Percentiles rank a stretch among this genome's conserved stretches.
Evolutionary conservation across 2,329 filamentous ascomycete species (phyloP).

Genomic region (Bretziella fagacearum): DNA sequence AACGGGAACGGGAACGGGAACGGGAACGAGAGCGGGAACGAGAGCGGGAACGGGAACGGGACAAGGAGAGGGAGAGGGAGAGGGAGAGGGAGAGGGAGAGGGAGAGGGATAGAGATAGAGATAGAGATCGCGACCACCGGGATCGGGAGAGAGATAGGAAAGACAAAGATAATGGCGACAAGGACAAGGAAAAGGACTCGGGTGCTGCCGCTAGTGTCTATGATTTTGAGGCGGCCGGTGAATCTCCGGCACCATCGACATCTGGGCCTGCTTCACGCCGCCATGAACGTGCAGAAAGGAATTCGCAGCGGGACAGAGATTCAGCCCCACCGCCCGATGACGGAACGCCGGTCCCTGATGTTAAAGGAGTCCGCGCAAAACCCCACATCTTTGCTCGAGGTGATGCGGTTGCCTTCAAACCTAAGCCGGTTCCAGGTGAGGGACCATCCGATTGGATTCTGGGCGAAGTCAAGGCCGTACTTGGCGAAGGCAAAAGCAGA

Average conservation of each 20-base stretch:
- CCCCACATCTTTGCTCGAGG: conserved; percentile 38
- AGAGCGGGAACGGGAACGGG: conserved; percentile 2
- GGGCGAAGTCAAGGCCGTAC: conserved; percentile 58
- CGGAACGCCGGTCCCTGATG: conserved; percentile 34
- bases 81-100: conserved; percentile 17
- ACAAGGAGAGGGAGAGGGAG: conserved; percentile 16
- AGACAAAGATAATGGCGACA: conserved; percentile 18
- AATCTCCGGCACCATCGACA: conserved; percentile 30
- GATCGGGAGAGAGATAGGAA: conserved; percentile 16
- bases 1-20: conserved; percentile 3
- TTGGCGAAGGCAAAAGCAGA: conserved; percentile 59
- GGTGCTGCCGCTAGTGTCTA: conserved; percentile 24
- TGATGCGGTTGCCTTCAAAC: conserved; percentile 51
- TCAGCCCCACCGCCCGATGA: conserved; percentile 29
- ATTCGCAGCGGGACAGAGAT: conserved; percentile 25
- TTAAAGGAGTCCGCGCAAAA: conserved; percentile 27
- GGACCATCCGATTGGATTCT: conserved; percentile 49
- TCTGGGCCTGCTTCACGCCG: conserved; percentile 19
- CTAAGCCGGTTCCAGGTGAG: conserved; percentile 34
- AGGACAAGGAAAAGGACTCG: conserved; percentile 14
- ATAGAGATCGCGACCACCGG: conserved; percentile 1
- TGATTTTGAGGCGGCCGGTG: conserved; percentile 29
- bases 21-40: conserved; percentile 5
- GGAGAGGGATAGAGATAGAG: conserved; percentile 17
- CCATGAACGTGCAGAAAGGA: conserved; percentile 22